Evolutionary conservation across 805 yeast genomes (phyloP), one percentile per base, ranked within the genome.

Genomic region (Metschnikowia dekortorum): DNA sequence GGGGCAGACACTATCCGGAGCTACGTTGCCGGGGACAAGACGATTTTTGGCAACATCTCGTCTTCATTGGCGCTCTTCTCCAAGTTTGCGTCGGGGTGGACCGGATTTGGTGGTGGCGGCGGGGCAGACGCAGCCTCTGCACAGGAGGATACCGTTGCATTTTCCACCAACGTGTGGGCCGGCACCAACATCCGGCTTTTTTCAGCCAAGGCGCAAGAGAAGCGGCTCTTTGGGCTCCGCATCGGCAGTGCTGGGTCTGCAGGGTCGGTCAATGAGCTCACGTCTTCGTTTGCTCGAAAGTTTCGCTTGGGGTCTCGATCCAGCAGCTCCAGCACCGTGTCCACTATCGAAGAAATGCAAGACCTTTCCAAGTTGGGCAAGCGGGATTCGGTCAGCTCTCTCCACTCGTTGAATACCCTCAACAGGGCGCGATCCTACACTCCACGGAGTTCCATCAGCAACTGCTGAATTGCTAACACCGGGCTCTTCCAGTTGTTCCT

Each of bases 121-220:
- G 6, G 11, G 43, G 30, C 10, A 31, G 52, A 50, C 34, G 47
- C 52, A 4, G 46, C 48, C 6, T 35, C 44, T 35, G 53, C 49
- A 4, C 45, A 47, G 0, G 62, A 58, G 8, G 64, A 68, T 54
- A 61, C 64, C 1, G 69, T 66, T 26, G 53, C 62, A 2, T 64
- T 71, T 2, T 63, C 67, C 46, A 62, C 70, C 3, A 81, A 82
- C 51, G 71, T 77, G 11, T 84, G 87, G 87, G 68, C 70, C 16
- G 69, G 70, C 8, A 80, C 87, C 3, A 55, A 66, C 14, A 66
- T 84, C 14, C 71, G 62, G 54, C 69, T 84, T 43, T 84, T 85
- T 63, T 71, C 69, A 37, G 69, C 83, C 8, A 63, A 65, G 35
- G 47, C 51, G 13, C 45, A 53, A 0, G 57, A 48, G 34, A 68